These are phyloP conservation scores for Austroboletus novae-zelandiae DNA, from an alignment of 1,284 basidiomycete genomes.

Conservation along the genomic window DNA sequence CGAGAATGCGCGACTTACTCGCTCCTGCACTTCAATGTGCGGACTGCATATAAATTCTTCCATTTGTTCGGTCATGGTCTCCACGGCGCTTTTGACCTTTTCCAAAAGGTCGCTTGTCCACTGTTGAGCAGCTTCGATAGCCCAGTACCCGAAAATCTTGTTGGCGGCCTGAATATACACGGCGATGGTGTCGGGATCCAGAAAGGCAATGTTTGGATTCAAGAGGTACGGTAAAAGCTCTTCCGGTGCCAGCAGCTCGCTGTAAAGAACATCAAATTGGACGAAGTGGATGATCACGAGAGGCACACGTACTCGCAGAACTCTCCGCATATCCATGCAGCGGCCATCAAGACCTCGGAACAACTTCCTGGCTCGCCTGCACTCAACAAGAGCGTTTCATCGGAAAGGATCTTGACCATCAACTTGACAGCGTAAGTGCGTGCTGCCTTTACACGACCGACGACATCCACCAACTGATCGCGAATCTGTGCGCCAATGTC, in stretches of 20 bases:
- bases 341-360: conserved; percentile 85
- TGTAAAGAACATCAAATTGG: conserved; percentile 28
- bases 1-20: conserved; percentile 51
- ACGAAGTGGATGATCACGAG: background rate
- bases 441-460: conserved; percentile 76
- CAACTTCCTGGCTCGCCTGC: conserved; percentile 63
- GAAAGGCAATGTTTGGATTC: conserved; percentile 50
- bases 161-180: conserved; percentile 81
- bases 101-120: conserved; percentile 75
- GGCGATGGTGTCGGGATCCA: conserved; percentile 62
- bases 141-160: conserved; percentile 88
- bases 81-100: conserved; percentile 60
- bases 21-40: conserved; percentile 89
- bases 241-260: conserved; percentile 69
- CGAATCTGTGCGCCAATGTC: conserved; percentile 74
- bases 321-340: conserved; percentile 95
- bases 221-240: conserved; percentile 70
- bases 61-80: conserved; percentile 56
- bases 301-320: conserved; percentile 65
- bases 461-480: conserved; percentile 85
- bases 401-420: conserved; percentile 76
- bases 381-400: conserved; percentile 69
- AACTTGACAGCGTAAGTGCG: conserved; percentile 78
- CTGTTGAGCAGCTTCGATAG: conserved; percentile 64
- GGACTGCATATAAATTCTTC: conserved; percentile 53